Percentiles rank a stretch among this genome's conserved stretches.
phyloP scores from a whole-genome alignment of 2,329 filamentous ascomycete genomes.

The Zymoseptoria tritici region DNA sequence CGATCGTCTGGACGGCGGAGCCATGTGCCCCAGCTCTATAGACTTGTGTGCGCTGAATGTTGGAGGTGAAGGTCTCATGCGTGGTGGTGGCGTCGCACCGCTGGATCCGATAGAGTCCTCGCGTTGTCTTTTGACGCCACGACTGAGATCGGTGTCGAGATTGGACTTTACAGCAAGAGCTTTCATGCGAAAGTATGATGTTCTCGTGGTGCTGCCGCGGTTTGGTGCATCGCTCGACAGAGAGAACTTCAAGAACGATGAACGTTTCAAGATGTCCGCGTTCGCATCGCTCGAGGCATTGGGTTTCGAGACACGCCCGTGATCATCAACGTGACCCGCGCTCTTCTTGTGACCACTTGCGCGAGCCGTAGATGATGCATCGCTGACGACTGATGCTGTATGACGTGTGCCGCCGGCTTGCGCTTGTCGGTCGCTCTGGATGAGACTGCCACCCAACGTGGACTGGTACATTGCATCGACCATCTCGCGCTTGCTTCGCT shows the following conservation, averaged over 20 bases:
- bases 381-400: conserved; percentile 17
- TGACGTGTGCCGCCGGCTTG: conserved; percentile 21
- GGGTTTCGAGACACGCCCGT: conserved; percentile 17
- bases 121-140: conserved; percentile 19
- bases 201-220: conserved; percentile 37
- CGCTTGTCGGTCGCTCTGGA: conserved; percentile 9
- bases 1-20: conserved; percentile 9
- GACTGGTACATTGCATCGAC: conserved; percentile 20
- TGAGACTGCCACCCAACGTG: conserved; percentile 10
- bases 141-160: conserved; percentile 14
- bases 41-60: background rate
- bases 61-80: conserved; percentile 9
- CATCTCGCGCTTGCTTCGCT: conserved; percentile 3
- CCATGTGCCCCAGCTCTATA: background rate
- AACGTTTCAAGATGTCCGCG: conserved; percentile 20
- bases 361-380: conserved; percentile 1
- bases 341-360: conserved; percentile 24
- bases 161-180: conserved; percentile 43
- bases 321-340: conserved; percentile 20
- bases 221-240: conserved; percentile 19
- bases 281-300: conserved; percentile 5
- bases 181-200: conserved; percentile 46
- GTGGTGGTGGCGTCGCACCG: conserved; percentile 5
- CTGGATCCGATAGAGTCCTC: conserved; percentile 15
- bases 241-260: conserved; percentile 27